Evolutionary conservation across 495 filamentous ascomycete species (phyloP).

Genomic region (Sabuloglossum arenarium): DNA sequence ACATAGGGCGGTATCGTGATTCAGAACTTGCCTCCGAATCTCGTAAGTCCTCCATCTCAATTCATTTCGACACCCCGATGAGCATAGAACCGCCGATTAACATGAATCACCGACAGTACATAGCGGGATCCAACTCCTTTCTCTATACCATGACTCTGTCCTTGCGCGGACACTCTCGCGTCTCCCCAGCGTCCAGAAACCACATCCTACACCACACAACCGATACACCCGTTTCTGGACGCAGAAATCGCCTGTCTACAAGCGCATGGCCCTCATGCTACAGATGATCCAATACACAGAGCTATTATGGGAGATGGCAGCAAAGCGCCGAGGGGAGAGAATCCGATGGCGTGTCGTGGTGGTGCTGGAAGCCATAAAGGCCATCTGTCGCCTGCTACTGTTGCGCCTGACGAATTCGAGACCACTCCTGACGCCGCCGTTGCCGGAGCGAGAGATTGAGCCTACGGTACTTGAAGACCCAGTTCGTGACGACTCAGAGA

Average conservation of each 20-base stretch:
- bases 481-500: neutral
- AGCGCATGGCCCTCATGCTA: constrained; percentile 53
- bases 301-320: constrained; percentile 66
- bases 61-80: too few relatives aligned
- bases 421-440: constrained; percentile 62
- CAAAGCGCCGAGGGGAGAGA: constrained; percentile 66
- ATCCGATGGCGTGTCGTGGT: constrained; percentile 80
- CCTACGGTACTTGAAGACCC: constrained; percentile 33
- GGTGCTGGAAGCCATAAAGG: constrained; percentile 68
- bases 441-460: constrained; percentile 68
- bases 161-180: constrained; percentile 41
- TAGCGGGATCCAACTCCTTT: constrained; percentile 81
- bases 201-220: constrained; percentile 51
- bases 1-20: constrained; percentile 68
- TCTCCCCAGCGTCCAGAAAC: constrained; percentile 19
- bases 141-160: constrained; percentile 83
- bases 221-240: constrained; percentile 88
- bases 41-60: constrained; percentile 25
- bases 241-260: constrained; percentile 49
- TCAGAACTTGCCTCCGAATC: constrained; percentile 88
- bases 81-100: too few relatives aligned
- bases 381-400: constrained; percentile 62
- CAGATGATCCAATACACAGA: constrained; percentile 89
- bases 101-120: too few relatives aligned
- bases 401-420: constrained; percentile 66